These are phyloP conservation scores for Davidsoniella eucalypti DNA, from an alignment of 2,329 filamentous ascomycete species.

Conservation along the genomic window DNA sequence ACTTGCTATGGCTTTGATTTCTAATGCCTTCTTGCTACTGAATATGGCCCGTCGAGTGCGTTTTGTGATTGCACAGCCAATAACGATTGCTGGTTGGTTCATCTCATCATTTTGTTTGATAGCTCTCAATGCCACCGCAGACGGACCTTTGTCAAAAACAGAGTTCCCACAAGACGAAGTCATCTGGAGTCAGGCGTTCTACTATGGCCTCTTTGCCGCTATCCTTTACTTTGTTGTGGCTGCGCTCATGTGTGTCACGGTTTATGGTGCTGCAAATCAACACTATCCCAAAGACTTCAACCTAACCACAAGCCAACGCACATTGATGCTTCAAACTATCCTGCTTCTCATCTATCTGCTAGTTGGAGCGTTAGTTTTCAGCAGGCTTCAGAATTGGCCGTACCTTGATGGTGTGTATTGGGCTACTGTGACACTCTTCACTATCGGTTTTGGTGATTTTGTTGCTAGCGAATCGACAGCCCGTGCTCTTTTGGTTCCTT, in stretches of 20 bases:
- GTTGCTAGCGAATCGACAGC: conserved; percentile 34
- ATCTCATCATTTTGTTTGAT: conserved; percentile 48
- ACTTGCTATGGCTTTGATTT: conserved; percentile 55
- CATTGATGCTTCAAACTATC: conserved; percentile 81
- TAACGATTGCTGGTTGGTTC: conserved; percentile 71
- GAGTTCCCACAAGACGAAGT: conserved; percentile 30
- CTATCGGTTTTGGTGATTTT: conserved; percentile 46
- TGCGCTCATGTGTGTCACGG: conserved; percentile 61
- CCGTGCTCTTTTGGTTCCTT: conserved; percentile 63
- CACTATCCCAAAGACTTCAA: conserved; percentile 67
- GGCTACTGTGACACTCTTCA: conserved; percentile 55
- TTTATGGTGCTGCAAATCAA: conserved; percentile 51
- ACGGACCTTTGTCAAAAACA: conserved; percentile 33
- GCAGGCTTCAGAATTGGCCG: conserved; percentile 52
- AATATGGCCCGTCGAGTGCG: conserved; percentile 72
- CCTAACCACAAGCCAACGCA: conserved; percentile 66
- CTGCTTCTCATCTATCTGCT: conserved; percentile 68
- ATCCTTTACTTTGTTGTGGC: conserved; percentile 65
- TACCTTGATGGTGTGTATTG: conserved; percentile 70
- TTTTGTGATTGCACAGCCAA: conserved; percentile 66
- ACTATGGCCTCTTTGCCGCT: conserved; percentile 69
- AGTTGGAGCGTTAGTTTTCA: conserved; percentile 60
- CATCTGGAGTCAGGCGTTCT: conserved; percentile 66
- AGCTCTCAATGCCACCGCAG: conserved; percentile 47
- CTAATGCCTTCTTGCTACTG: conserved; percentile 67